Evolutionary conservation across 2,329 filamentous ascomycete species (phyloP), one percentile per base, ranked within the genome.

Genomic region (Epichloe amarillans): DNA sequence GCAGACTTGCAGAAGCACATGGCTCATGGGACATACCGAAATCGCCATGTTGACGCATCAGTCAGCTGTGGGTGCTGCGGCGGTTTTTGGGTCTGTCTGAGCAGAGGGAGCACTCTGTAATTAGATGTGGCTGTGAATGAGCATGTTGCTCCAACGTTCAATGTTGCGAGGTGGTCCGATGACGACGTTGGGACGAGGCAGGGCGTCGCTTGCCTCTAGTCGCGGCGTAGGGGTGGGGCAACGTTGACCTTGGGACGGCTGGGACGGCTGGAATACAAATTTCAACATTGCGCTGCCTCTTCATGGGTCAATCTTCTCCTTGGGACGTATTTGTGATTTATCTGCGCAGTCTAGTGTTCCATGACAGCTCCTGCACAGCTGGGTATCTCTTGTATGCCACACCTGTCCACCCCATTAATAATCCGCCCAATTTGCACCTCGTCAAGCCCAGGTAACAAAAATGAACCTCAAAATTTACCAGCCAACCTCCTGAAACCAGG

Each of bases 41-140:
- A 66, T 64, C 47, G 63, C 63, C 63, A 66, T 66, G 53, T 60
- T 62, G 60, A 59, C 55, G 60, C 62, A 63, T 62, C 19, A 49
- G 52, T 21, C 23, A 30, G 46, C 26, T 44, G n/a, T 38, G 43
- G 23, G 8, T 39, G 46, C 33, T 39, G 46, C 46, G 17, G 15
- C 26, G 15, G 39, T n/a, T 12, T n/a, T 35, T 30, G 45, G 8
- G 8, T 30, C 30, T 30, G 14, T 37, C 12, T 12, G 14, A 17
- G 15, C 11, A 21, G n/a, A 19, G 15, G n/a, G 19, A 26, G 30
- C 12, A 19, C 26, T 12, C 21, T 40, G 50, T 37, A 30, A 30
- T 49, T 37, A 30, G 1, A 30, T 30, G 30, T 30, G 10, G 30
- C 30, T 11, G 30, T 30, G 8, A 11, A 30, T 11, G 30, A 30